Evolutionary conservation across 306 rosid species (phyloP).

Genomic region (Biancaea sappan): DNA sequence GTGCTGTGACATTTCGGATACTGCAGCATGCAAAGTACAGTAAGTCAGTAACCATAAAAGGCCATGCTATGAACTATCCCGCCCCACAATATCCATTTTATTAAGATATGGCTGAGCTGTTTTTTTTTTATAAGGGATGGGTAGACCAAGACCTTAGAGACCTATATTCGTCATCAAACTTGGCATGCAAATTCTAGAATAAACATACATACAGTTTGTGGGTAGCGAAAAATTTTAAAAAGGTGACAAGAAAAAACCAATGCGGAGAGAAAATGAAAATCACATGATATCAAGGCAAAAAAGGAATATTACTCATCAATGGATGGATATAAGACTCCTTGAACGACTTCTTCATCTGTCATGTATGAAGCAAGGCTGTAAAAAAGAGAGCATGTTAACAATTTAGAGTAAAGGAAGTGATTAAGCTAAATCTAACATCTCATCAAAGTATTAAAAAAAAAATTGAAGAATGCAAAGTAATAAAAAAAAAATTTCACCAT

Average conservation of each 20-base stretch:
- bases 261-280: constrained; percentile 12
- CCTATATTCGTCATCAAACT: constrained; percentile 7
- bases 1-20: constrained; percentile 73
- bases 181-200: constrained; percentile 23
- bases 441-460: constrained; percentile 21
- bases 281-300: constrained; percentile 4
- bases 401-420: constrained; percentile 29
- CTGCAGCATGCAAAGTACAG: constrained; percentile 48
- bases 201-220: neutral
- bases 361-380: constrained; percentile 95
- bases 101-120: constrained; percentile 13
- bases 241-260: neutral
- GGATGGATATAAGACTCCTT: constrained; percentile 87
- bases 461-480: neutral
- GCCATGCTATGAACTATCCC: constrained; percentile 22
- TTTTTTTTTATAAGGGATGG: neutral
- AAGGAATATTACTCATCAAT: constrained; percentile 60
- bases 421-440: constrained; percentile 4
- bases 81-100: neutral
- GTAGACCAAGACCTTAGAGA: neutral
- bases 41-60: constrained; percentile 23
- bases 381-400: constrained; percentile 46
- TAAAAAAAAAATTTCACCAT: constrained; percentile 16
- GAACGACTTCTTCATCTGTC: constrained; percentile 73
- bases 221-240: neutral